These are phyloP conservation scores for Posidonia australis DNA, from an alignment of 106 monocot genomes.

Conservation along the genomic window DNA sequence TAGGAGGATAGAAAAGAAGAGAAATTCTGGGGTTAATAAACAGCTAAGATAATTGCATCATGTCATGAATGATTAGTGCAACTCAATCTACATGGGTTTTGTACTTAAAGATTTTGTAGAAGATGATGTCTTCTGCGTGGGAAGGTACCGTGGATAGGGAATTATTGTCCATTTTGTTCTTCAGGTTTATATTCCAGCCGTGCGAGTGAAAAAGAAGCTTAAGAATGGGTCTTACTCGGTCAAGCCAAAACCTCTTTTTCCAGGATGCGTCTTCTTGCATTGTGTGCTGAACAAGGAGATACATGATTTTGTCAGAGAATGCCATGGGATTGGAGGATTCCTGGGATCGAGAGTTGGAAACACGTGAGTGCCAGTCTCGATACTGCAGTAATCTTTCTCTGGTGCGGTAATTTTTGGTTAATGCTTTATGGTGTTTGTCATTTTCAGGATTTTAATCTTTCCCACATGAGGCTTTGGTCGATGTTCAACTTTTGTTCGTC, in stretches of 20 bases:
- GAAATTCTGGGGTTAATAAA: no score
- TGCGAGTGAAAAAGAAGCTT: slow-evolving; percentile 52
- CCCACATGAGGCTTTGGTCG: no score
- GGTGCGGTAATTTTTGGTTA: not conserved
- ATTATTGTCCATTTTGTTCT: not conserved
- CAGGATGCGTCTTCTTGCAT: slow-evolving; percentile 69
- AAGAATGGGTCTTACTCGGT: slow-evolving; percentile 59
- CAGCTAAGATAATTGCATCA: no score
- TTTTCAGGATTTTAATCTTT: no score
- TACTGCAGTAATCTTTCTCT: not conserved
- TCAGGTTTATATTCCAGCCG: slow-evolving; percentile 76
- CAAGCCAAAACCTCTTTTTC: slow-evolving; percentile 58
- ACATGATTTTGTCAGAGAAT: slow-evolving; percentile 73
- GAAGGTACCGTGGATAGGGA: not conserved
- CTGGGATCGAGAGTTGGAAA: slow-evolving; percentile 81
- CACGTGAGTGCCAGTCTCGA: slow-evolving; percentile 30
- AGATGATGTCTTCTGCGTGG: no score
- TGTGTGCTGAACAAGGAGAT: slow-evolving; percentile 81
- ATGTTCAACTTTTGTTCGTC: no score
- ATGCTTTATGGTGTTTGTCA: no score
- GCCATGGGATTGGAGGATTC: slow-evolving; percentile 68
- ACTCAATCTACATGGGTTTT: no score
- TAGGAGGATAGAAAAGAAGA: no score
- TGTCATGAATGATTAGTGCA: no score
- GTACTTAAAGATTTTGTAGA: no score